phyloP scores from a whole-genome alignment of 176 grass and related monocot genomes.

The Bonia amplexicaulis region DNA sequence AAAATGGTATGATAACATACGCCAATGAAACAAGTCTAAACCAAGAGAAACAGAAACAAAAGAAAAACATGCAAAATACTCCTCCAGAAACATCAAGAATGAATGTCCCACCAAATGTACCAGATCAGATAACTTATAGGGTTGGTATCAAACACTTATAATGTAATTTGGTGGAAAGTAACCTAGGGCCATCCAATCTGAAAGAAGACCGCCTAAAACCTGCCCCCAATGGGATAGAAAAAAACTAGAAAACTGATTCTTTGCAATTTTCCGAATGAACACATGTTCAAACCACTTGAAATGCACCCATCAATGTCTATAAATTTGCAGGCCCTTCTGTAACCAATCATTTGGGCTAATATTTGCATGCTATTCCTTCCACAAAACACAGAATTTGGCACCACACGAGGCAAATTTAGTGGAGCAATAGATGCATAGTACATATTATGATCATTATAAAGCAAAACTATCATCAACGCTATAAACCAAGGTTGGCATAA shows the following conservation, averaged over 20 bases:
- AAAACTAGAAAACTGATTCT: background rate
- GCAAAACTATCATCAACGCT: background rate
- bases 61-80: background rate
- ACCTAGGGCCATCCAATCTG: background rate
- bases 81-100: background rate
- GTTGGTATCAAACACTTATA: background rate
- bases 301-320: background rate
- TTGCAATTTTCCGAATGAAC: background rate
- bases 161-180: background rate
- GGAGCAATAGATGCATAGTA: background rate
- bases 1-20: background rate
- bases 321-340: background rate
- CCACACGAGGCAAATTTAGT: background rate
- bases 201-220: background rate
- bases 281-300: background rate
- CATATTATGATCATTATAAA: background rate
- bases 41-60: background rate
- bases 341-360: background rate
- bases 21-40: background rate
- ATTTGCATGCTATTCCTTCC: background rate
- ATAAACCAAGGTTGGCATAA: background rate
- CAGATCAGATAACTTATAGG: background rate
- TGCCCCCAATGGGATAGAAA: too few relatives aligned
- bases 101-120: background rate
- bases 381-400: background rate